Percentiles rank a stretch among this genome's conserved stretches.
These are phyloP conservation scores for Elsinoe australis DNA, from an alignment of 2,329 filamentous ascomycete species.

Conservation along the genomic window DNA sequence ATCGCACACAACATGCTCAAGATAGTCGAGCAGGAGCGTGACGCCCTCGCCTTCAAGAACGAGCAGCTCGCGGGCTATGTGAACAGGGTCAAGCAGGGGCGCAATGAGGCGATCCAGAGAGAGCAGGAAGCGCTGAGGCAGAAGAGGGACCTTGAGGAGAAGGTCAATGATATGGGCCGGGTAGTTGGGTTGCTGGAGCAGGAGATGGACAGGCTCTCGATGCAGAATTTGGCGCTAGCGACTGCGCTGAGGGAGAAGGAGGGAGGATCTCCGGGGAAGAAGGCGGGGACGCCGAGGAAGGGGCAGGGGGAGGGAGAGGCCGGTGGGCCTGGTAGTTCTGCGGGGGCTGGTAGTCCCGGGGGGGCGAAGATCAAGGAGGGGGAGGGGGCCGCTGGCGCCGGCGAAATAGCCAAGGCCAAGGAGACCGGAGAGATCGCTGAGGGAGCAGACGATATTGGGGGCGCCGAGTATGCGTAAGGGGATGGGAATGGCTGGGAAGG, in stretches of 20 bases:
- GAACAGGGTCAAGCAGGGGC: not conserved
- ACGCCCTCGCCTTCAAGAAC: not conserved
- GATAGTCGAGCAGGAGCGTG: not conserved
- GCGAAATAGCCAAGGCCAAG: too few relatives aligned
- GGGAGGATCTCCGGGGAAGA: not conserved
- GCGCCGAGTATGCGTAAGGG: too few relatives aligned
- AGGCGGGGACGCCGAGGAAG: not conserved
- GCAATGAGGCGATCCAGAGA: not conserved
- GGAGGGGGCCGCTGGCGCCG: too few relatives aligned
- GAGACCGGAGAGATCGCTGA: too few relatives aligned
- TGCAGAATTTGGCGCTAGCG: not conserved
- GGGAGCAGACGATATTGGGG: too few relatives aligned
- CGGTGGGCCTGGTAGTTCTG: too few relatives aligned
- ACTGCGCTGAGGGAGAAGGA: not conserved
- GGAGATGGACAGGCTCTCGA: conserved; percentile 5
- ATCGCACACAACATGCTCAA: not conserved
- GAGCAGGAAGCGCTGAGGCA: not conserved
- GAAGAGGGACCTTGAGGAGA: not conserved
- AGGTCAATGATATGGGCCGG: not conserved
- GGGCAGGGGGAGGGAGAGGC: not conserved
- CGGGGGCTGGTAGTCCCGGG: too few relatives aligned
- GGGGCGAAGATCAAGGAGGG: too few relatives aligned
- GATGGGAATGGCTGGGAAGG: too few relatives aligned
- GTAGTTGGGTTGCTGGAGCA: not conserved
- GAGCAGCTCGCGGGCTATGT: not conserved